These are phyloP conservation scores for Pythium apleroticum DNA, from an alignment of 352 stramenopile species.

Conservation along the genomic window DNA sequence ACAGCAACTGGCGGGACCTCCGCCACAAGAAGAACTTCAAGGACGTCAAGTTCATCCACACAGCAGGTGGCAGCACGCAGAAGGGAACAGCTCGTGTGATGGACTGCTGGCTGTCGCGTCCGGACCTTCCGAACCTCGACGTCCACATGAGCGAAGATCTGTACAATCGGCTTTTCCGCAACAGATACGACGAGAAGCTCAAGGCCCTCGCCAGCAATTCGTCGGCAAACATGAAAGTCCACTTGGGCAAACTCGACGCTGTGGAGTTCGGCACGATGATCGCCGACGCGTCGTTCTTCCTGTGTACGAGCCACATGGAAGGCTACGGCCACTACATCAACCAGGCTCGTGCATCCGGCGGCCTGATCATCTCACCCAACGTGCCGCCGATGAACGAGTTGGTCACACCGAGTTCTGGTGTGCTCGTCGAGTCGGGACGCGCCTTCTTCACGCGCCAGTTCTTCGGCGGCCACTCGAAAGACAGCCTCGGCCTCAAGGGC, in stretches of 20 bases:
- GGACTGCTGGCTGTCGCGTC: conserved; percentile 54
- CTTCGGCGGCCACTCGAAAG: conserved; percentile 41
- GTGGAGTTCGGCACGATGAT: conserved; percentile 52
- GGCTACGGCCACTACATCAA: conserved; percentile 78
- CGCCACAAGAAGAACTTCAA: conserved; percentile 37
- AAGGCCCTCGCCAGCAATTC: conserved; percentile 13
- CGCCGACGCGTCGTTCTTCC: conserved; percentile 49
- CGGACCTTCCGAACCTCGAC: conserved; percentile 49
- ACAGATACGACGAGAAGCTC: conserved; percentile 4
- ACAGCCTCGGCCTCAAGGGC: conserved; percentile 22
- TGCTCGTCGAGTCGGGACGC: conserved; percentile 40
- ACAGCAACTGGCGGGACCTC: conserved; percentile 7
- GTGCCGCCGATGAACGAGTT: conserved; percentile 69
- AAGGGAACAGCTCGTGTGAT: conserved; percentile 53
- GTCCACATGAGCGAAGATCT: conserved; percentile 52
- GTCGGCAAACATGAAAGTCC: conserved; percentile 32
- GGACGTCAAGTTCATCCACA: conserved; percentile 48
- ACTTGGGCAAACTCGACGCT: conserved; percentile 35
- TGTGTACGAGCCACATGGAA: conserved; percentile 62
- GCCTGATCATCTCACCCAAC: conserved; percentile 50
- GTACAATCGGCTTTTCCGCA: conserved; percentile 23
- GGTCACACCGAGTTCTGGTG: conserved; percentile 39
- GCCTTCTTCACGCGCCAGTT: conserved; percentile 44
- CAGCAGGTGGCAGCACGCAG: conserved; percentile 40
- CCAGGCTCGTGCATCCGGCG: conserved; percentile 49